Conservation (phyloP, 2,329 filamentous ascomycete genomes). For the Xylaria sp. region DNA sequence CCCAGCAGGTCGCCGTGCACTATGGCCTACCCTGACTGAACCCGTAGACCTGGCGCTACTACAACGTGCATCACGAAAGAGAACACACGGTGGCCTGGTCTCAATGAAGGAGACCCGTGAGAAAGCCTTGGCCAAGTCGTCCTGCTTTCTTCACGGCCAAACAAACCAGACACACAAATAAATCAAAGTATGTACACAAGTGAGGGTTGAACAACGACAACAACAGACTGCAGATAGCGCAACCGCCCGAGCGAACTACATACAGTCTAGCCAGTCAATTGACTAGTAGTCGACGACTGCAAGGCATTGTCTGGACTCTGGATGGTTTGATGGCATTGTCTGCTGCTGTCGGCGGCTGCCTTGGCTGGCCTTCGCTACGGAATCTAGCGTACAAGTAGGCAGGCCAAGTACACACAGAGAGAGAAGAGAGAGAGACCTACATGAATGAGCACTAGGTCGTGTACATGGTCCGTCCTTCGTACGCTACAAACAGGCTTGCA, state of each 20-base stretch:
- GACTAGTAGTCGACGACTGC: background rate
- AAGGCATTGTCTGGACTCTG: background rate
- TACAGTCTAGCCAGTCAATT: constrained; percentile 1
- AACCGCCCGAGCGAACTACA: constrained; percentile 4
- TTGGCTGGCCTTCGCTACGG: background rate
- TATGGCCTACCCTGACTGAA: background rate
- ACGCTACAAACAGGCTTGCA: constrained; percentile 15
- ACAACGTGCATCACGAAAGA: background rate
- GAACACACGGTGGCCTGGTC: background rate
- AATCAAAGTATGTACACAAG: background rate
- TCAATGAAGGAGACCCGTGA: constrained; percentile 9
- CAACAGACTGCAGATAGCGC: background rate
- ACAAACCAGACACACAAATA: constrained; percentile 16
- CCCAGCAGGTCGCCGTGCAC: background rate
- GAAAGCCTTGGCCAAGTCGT: constrained; percentile 1
- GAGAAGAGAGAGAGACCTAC: background rate
- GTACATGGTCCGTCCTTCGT: background rate
- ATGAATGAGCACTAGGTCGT: no score
- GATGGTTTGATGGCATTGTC: background rate
- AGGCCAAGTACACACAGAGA: background rate
- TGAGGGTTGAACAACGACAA: background rate
- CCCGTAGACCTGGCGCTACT: background rate
- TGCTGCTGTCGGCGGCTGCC: background rate
- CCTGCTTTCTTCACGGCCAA: constrained; percentile 2
- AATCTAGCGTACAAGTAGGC: no score